Percentiles rank a stretch among this genome's conserved stretches.
Conservation (phyloP, 2,329 filamentous ascomycete species). For the Daldinia sp. region DNA sequence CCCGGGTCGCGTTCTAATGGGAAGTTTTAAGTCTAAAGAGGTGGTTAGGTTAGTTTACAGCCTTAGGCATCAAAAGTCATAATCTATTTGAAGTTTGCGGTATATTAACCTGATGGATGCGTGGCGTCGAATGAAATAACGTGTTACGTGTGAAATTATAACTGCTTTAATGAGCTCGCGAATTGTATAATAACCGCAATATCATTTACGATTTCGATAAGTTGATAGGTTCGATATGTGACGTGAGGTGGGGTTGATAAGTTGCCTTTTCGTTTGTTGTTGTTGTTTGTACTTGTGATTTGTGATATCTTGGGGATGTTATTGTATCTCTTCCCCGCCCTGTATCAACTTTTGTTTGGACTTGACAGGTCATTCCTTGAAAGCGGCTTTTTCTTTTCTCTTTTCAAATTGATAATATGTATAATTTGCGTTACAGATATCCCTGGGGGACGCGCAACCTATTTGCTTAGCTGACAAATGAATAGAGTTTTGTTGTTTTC, state of each 20-base stretch:
- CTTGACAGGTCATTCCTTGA: constrained; percentile 24
- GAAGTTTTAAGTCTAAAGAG: constrained; percentile 2
- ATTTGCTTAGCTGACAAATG: constrained; percentile 16
- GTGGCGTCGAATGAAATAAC: neutral
- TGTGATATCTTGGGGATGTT: neutral
- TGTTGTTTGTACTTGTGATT: no score
- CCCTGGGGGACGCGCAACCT: constrained; percentile 20
- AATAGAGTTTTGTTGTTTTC: constrained; percentile 24
- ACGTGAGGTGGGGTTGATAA: constrained; percentile 15
- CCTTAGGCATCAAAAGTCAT: constrained; percentile 25
- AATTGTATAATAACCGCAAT: constrained; percentile 21
- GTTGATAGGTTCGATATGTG: constrained; percentile 6
- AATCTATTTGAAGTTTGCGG: constrained; percentile 8
- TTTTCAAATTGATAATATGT: constrained; percentile 1
- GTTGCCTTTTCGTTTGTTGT: neutral
- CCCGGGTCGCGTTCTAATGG: constrained; percentile 15
- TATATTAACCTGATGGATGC: neutral
- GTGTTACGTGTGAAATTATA: constrained; percentile 13
- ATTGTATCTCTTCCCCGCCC: constrained; percentile 23
- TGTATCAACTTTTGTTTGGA: constrained; percentile 6
- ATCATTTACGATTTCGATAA: constrained; percentile 11
- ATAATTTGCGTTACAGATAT: constrained; percentile 7
- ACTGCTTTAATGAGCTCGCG: constrained; percentile 13
- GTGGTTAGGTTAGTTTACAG: constrained; percentile 16
- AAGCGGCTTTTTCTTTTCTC: neutral